Conservation (phyloP, 176 grass and related monocot species). For the Chrysopogon serrulatus region DNA sequence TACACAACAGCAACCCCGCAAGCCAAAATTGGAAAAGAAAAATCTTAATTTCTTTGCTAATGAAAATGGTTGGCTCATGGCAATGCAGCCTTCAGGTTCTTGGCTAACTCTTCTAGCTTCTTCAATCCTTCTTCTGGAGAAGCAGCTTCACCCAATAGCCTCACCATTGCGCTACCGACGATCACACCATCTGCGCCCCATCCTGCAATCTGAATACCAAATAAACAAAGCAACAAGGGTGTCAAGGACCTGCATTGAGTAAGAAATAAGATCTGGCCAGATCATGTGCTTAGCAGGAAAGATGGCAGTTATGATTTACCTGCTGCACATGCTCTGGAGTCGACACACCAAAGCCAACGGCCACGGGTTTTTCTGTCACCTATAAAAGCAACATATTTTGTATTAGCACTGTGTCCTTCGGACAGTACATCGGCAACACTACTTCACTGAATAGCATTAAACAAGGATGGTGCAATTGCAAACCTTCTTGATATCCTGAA, state of each 20-base stretch:
- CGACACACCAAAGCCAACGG: slow-evolving; percentile 96
- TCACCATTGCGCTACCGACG: slow-evolving; percentile 89
- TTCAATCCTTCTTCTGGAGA: slow-evolving; percentile 89
- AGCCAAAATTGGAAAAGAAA: slow-evolving; percentile 3
- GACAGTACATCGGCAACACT: not conserved
- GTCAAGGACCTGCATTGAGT: not conserved
- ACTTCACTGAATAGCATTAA: not conserved
- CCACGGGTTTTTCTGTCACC: slow-evolving; percentile 87
- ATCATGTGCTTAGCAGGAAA: slow-evolving; percentile 5
- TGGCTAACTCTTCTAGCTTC: slow-evolving; percentile 70
- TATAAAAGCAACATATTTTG: slow-evolving; percentile 29
- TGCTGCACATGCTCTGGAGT: slow-evolving; percentile 91
- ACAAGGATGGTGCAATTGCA: not conserved
- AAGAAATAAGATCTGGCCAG: not conserved
- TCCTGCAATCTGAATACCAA: slow-evolving; percentile 48
- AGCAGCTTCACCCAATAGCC: slow-evolving; percentile 55
- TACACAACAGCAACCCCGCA: not conserved
- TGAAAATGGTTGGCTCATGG: slow-evolving; percentile 43
- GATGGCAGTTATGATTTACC: slow-evolving; percentile 33
- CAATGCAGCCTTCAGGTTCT: slow-evolving; percentile 73
- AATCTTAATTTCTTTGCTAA: not conserved
- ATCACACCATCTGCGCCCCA: slow-evolving; percentile 99
- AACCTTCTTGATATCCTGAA: slow-evolving; percentile 93
- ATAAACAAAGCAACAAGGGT: not conserved
- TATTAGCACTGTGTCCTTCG: not conserved